Percentiles rank a stretch among this genome's conserved stretches.
Evolutionary conservation across 2,329 filamentous ascomycete genomes (phyloP).

Genomic region (Venturia asperata): DNA sequence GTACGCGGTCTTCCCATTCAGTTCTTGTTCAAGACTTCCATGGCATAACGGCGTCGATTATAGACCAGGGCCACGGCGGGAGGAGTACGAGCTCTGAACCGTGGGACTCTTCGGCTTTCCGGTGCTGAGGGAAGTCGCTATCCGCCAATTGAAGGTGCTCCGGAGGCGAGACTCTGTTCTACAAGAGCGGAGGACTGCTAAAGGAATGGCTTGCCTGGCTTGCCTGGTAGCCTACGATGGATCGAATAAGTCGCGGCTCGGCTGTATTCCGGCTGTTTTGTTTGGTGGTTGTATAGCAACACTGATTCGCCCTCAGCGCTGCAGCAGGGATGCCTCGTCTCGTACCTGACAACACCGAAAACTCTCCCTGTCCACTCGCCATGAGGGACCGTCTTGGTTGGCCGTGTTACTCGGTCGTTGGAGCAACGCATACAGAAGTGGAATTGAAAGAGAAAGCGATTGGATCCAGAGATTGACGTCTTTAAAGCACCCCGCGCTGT

Average conservation of each 20-base stretch:
- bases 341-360: constrained; percentile 2
- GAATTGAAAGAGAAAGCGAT: background rate
- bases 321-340: constrained; percentile 10
- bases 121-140: constrained; percentile 10
- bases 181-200: background rate
- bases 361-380: background rate
- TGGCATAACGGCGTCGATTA: background rate
- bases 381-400: background rate
- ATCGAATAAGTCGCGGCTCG: background rate
- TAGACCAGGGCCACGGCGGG: constrained; percentile 3
- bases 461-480: background rate
- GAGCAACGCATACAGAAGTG: background rate
- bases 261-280: constrained; percentile 8
- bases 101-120: constrained; percentile 5
- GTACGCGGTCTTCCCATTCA: background rate
- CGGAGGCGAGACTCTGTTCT: too few species aligned
- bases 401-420: background rate
- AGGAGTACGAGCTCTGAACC: constrained; percentile 6
- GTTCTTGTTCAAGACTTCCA: constrained; percentile 3
- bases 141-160: background rate
- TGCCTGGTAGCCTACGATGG: background rate
- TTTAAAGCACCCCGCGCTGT: background rate
- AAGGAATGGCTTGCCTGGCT: background rate
- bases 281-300: background rate
- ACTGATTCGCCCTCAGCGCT: constrained; percentile 6